Evolutionary conservation across 371 early-diverging fungal genomes (phyloP).

Genomic region (Mortierella sp.): DNA sequence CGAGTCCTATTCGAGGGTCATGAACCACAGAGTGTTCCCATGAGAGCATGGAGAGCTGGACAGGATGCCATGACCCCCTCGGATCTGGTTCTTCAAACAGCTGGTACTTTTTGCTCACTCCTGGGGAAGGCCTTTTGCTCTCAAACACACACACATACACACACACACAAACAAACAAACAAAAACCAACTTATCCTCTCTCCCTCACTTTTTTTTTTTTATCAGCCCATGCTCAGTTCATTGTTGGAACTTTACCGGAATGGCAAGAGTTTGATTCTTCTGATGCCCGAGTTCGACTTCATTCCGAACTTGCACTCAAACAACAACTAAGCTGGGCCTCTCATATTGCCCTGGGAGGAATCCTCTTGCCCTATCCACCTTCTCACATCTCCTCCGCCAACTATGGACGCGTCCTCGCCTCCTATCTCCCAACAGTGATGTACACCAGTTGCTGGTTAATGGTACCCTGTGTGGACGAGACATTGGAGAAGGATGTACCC

Average conservation of each 20-base stretch:
- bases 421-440: conserved; percentile 54
- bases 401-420: conserved; percentile 66
- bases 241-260: conserved; percentile 67
- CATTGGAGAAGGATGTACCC: conserved; percentile 39
- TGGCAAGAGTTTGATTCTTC: conserved; percentile 73
- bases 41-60: conserved; percentile 45
- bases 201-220: not conserved
- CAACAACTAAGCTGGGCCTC: conserved; percentile 81
- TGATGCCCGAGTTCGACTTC: conserved; percentile 58
- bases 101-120: conserved; percentile 23
- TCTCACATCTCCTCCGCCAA: conserved; percentile 57
- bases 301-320: conserved; percentile 72
- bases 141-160: too few species aligned
- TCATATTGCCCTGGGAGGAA: conserved; percentile 73
- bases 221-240: conserved; percentile 61
- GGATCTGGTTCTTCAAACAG: conserved; percentile 37
- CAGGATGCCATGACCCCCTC: conserved; percentile 39
- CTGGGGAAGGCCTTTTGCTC: conserved; percentile 14
- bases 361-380: conserved; percentile 63
- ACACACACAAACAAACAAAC: too few species aligned
- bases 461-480: conserved; percentile 54
- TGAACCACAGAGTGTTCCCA: conserved; percentile 14
- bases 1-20: conserved; percentile 58
- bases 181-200: not conserved
- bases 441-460: conserved; percentile 54